Conservation (phyloP, 257 asterid species). For the Capsicum chinense region DNA sequence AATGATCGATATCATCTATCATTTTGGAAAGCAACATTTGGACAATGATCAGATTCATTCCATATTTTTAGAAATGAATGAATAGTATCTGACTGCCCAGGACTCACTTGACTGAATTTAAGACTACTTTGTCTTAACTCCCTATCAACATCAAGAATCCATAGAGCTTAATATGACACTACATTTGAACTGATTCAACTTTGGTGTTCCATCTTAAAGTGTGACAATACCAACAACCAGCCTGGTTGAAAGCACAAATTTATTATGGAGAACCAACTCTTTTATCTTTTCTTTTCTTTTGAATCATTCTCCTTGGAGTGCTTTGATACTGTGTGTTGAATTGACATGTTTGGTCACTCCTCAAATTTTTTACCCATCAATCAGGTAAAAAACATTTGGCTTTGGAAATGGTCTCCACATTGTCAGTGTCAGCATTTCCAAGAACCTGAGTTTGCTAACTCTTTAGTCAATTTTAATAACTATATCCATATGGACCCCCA, state of each 20-base stretch:
- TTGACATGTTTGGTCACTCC: neutral
- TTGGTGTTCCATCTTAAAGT: neutral
- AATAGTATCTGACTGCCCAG: neutral
- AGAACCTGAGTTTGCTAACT: neutral
- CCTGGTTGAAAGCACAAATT: neutral
- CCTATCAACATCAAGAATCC: neutral
- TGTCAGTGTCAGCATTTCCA: neutral
- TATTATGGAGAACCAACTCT: neutral
- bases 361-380: neutral
- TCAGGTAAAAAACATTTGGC: conserved; percentile 14
- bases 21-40: neutral
- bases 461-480: neutral
- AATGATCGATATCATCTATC: neutral
- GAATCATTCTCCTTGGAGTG: neutral
- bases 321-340: neutral
- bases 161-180: neutral
- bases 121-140: neutral
- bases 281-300: neutral
- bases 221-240: neutral
- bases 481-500: neutral
- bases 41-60: neutral
- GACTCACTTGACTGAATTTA: neutral
- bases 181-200: neutral
- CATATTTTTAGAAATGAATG: neutral
- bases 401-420: neutral